phyloP scores from a whole-genome alignment of 805 yeast species.

The Yamadazyma tumulicola region DNA sequence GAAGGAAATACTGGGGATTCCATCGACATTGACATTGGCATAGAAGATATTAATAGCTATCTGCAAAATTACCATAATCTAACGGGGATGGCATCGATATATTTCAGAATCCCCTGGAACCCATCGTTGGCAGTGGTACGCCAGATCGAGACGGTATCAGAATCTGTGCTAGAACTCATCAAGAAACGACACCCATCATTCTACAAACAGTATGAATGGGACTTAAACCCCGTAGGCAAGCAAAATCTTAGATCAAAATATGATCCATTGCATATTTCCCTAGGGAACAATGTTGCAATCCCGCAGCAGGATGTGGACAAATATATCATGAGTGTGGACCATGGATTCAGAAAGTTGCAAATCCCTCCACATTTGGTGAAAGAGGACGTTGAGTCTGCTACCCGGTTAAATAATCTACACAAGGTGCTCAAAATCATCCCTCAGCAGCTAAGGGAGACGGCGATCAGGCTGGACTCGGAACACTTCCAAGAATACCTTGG shows the following conservation, averaged over 20 bases:
- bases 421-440: no score
- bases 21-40: not conserved
- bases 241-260: conserved; percentile 1
- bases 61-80: conserved; percentile 10
- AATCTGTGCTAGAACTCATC: conserved; percentile 1
- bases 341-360: no score
- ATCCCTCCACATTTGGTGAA: not conserved
- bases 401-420: no score
- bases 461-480: no score
- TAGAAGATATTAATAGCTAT: conserved; percentile 1
- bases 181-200: conserved; percentile 6
- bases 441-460: no score
- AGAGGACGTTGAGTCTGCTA: no score
- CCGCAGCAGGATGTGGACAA: no score
- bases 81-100: conserved; percentile 7
- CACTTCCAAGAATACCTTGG: no score
- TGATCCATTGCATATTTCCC: not conserved
- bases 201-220: conserved; percentile 7
- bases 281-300: not conserved
- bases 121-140: conserved; percentile 2
- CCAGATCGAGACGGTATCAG: conserved; percentile 2
- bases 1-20: no score
- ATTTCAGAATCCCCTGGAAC: conserved; percentile 7
- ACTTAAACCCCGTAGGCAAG: not conserved
- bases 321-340: no score